Conservation (phyloP, 345 rosid genomes). For the Populus pruinosa region DNA sequence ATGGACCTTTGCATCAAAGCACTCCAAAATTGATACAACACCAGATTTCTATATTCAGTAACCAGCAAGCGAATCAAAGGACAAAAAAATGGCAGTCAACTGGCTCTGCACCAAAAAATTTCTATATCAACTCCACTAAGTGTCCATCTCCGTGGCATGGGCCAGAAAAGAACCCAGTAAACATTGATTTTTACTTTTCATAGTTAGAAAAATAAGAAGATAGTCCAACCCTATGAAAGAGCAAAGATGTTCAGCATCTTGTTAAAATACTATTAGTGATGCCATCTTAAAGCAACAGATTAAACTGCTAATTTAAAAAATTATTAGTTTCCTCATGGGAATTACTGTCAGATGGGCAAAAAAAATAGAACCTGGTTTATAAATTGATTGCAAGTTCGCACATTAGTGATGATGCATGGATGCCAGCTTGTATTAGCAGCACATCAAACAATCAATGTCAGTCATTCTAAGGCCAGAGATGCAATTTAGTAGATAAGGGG, state of each 20-base stretch:
- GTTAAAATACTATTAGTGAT: neutral
- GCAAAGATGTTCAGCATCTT: neutral
- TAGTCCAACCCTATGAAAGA: neutral
- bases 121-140: neutral
- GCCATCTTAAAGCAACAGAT: neutral
- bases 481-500: neutral
- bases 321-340: neutral
- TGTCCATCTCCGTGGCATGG: neutral
- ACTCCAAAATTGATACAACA: neutral
- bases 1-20: neutral
- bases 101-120: neutral
- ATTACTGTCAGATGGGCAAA: neutral
- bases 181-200: neutral
- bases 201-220: neutral
- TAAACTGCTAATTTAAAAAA: neutral
- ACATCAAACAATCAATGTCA: neutral
- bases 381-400: neutral
- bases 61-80: neutral
- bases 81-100: neutral
- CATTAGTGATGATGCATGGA: neutral
- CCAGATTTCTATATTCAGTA: neutral
- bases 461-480: neutral
- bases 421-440: neutral
- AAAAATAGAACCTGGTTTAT: neutral
- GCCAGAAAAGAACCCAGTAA: neutral